Base-by-base conservation (phyloP, 495 filamentous ascomycete genomes). In the Xylaria castorea region DNA sequence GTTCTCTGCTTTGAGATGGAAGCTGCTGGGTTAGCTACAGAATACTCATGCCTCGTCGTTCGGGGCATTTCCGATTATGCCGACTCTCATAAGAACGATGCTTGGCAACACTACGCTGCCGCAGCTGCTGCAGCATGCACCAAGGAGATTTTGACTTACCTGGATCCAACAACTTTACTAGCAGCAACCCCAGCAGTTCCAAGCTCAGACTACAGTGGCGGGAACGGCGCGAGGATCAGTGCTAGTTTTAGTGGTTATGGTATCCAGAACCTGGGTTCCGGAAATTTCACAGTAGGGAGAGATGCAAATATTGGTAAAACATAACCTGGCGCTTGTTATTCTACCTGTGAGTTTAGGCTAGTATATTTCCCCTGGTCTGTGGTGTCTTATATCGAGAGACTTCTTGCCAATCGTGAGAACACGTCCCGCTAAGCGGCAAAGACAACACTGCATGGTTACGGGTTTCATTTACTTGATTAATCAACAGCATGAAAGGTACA, bases 41-140 rank as follows among this genome's bases (percentile, higher is more conserved):
- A 65, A 25, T 61, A 76, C 27, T 72, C 76, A 11, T 78, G 61
- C 25, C 34, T 83, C 6, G 76, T 81, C 12, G 81, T 84, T 66
- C 77, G 78, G 1, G 80, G 82, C 27, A 81, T 83, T 57, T 81
- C 74, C 65, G 78, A 85, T 74, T 84, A 83, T 70, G 73, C 51
- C 5, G 78, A 83, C 73, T 74, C 70, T 22, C 76, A 82, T 55
- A 81, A 81, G 72, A 81, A 79, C 68, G 75, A 81, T 22, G 30
- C 50, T 1, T 79, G 75, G 77, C 68, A 80, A 27, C 38, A 51
- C 7, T 70, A 79, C 34, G 77, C 75, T 0, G 72, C 78, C 0
- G 68, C 71, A 3, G 57, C 72, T 36, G 77, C 78, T 1, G 77
- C 77, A 0, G 77, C 72, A 1, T 78, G 40, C 27, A 32, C 40